Conservation (phyloP, 441 rosid genomes). For the Erysimum cheiri region DNA sequence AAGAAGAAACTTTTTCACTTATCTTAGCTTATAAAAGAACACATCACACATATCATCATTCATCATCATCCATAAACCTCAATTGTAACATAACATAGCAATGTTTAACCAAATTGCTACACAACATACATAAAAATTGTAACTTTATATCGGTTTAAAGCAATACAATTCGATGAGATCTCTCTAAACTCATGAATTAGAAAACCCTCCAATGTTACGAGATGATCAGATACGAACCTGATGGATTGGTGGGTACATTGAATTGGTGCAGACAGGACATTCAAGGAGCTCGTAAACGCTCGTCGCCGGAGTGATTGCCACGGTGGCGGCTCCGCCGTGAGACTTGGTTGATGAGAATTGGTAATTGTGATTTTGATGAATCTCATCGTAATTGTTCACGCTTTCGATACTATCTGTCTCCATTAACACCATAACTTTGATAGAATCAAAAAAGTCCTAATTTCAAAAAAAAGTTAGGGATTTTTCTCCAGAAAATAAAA, state of each 20-base stretch:
- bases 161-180: neutral
- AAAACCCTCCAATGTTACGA: too few relatives aligned
- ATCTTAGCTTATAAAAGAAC: neutral
- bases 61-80: neutral
- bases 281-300: conserved; percentile 76
- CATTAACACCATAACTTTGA: conserved; percentile 39
- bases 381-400: conserved; percentile 66
- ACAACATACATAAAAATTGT: neutral
- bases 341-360: conserved; percentile 58
- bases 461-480: neutral
- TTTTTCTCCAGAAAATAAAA: conserved; percentile 26
- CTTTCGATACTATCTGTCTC: conserved; percentile 72
- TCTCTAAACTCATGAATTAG: neutral
- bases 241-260: conserved; percentile 82
- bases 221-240: conserved; percentile 48
- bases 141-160: too few relatives aligned
- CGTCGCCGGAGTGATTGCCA: conserved; percentile 58
- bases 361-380: conserved; percentile 51
- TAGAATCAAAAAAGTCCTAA: neutral
- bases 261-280: conserved; percentile 79
- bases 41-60: neutral
- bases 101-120: too few relatives aligned
- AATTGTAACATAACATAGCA: neutral
- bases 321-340: conserved; percentile 40
- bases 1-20: neutral